A percentile compares a stretch with the other conserved stretches of the same genome.
Evolutionary conservation across 768 basidiomycete species (phyloP).

Genomic region (Scleroderma citrinum): DNA sequence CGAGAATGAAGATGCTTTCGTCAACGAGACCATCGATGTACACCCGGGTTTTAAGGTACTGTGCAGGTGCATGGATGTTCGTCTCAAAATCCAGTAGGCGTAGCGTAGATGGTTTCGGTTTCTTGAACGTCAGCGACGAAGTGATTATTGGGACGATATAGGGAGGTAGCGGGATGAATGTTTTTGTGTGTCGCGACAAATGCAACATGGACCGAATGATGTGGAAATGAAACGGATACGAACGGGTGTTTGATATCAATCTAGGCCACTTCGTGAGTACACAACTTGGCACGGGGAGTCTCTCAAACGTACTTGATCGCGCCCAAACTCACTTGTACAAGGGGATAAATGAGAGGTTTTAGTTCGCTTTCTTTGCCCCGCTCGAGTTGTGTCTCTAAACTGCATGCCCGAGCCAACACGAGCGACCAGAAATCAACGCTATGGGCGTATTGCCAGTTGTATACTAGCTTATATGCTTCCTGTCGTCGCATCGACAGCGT

Average conservation of each 20-base stretch:
- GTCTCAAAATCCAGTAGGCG: constrained; percentile 87
- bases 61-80: constrained; percentile 78
- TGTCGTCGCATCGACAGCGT: constrained; percentile 22
- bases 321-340: constrained; percentile 91
- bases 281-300: neutral
- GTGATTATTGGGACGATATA: constrained; percentile 84
- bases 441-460: constrained; percentile 99
- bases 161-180: constrained; percentile 83
- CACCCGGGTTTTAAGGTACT: constrained; percentile 83
- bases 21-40: constrained; percentile 81
- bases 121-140: constrained; percentile 61
- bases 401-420: constrained; percentile 79
- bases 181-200: constrained; percentile 75
- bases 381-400: constrained; percentile 46
- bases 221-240: constrained; percentile 93
- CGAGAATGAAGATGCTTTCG: constrained; percentile 71
- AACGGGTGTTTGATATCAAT: constrained; percentile 84
- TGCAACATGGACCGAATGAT: constrained; percentile 83
- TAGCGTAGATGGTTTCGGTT: constrained; percentile 79
- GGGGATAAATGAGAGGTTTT: constrained; percentile 86
- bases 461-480: constrained; percentile 92
- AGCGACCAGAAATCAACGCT: constrained; percentile 94
- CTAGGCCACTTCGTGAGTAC: constrained; percentile 35
- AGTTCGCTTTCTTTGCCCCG: constrained; percentile 68
- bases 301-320: constrained; percentile 70